Evolutionary conservation across 495 filamentous ascomycete genomes (phyloP).

Genomic region (Podospora sp.): DNA sequence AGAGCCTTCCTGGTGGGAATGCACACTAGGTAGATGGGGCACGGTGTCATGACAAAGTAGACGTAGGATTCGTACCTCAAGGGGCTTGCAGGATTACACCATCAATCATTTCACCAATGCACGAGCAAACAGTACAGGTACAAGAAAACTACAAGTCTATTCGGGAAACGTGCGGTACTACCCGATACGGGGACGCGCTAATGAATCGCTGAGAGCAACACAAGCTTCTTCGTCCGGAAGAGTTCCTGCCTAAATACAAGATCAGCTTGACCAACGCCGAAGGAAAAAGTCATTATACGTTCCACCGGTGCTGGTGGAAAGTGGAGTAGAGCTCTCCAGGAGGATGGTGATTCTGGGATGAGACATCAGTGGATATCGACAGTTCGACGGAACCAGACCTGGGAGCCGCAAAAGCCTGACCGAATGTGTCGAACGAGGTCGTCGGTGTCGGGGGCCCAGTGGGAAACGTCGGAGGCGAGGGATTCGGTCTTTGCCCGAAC

Average conservation of each 20-base stretch:
- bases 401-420: not conserved
- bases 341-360: slow-evolving; percentile 6
- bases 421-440: not conserved
- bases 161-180: not conserved
- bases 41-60: not conserved
- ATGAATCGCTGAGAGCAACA: not conserved
- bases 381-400: slow-evolving; percentile 10
- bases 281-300: slow-evolving; percentile 2
- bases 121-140: not conserved
- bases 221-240: not conserved
- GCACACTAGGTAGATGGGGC: not conserved
- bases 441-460: not conserved
- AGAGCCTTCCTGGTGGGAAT: too few relatives aligned
- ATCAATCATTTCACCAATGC: not conserved
- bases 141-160: not conserved
- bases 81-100: not conserved
- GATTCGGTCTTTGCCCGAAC: not conserved
- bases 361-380: slow-evolving; percentile 16
- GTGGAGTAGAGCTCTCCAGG: not conserved
- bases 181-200: slow-evolving; percentile 5
- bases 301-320: not conserved
- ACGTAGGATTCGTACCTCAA: not conserved
- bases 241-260: not conserved
- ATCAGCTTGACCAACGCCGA: slow-evolving; percentile 18
- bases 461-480: not conserved